phyloP scores from a whole-genome alignment of 176 grass and related monocot genomes.

The Phoenix roebelenii region DNA sequence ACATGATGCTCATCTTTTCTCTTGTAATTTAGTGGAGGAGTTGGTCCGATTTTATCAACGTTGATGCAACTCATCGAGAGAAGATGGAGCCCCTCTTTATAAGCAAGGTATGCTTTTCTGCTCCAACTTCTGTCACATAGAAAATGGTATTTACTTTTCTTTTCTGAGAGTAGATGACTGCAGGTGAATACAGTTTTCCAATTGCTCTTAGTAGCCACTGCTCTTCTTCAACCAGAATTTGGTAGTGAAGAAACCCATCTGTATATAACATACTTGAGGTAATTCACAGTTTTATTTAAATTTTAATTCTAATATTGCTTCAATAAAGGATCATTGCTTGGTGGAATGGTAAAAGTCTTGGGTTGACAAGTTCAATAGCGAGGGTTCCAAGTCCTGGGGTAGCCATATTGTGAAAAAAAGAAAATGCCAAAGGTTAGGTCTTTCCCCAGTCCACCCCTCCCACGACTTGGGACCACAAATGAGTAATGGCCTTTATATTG shows the following conservation, averaged over 20 bases:
- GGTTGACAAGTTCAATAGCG: too few species aligned
- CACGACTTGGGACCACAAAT: too few species aligned
- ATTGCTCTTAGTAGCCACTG: conserved; percentile 76
- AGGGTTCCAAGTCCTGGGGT: too few species aligned
- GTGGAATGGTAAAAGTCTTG: too few species aligned
- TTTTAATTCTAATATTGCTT: conserved; percentile 1
- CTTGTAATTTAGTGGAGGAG: conserved; percentile 47
- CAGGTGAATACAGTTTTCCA: conserved; percentile 91
- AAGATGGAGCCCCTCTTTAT: conserved; percentile 92
- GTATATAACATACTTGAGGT: conserved; percentile 66
- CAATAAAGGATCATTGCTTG: not conserved
- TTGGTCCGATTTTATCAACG: conserved; percentile 87
- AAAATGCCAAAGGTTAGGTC: too few species aligned
- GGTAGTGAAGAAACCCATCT: conserved; percentile 61
- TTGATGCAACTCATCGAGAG: conserved; percentile 48
- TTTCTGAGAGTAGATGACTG: conserved; percentile 14
- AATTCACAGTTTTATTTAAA: not conserved
- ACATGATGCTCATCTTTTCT: not conserved
- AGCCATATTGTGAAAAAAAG: too few species aligned
- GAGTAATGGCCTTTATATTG: too few species aligned
- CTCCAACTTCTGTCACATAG: too few species aligned
- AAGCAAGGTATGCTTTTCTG: conserved; percentile 60
- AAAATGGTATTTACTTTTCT: conserved; percentile 2
- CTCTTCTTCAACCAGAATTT: conserved; percentile 85
- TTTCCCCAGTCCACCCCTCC: too few species aligned